A percentile compares a stretch with the other conserved stretches of the same genome.
phyloP scores from a whole-genome alignment of 2,329 filamentous ascomycete genomes.

The Alternaria hordeiaustralica region DNA sequence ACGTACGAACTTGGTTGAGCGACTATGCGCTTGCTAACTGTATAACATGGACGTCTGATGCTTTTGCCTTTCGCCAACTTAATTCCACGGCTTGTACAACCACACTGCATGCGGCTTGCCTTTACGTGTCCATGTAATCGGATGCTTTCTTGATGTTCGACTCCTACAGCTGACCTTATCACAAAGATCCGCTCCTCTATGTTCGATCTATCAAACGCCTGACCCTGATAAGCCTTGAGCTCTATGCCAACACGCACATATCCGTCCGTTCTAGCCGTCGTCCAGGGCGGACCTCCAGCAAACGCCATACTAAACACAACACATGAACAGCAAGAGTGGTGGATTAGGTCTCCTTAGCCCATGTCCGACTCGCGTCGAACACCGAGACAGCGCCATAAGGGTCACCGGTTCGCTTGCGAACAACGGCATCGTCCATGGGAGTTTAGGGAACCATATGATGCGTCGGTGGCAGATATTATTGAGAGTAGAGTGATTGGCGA shows the following conservation, averaged over 20 bases:
- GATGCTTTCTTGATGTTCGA: background rate
- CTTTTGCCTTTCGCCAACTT: background rate
- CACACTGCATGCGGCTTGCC: background rate
- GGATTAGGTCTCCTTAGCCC: background rate
- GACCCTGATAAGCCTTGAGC: background rate
- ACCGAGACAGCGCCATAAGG: background rate
- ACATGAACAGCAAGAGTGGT: background rate
- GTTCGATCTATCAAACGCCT: background rate
- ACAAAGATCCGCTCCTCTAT: background rate
- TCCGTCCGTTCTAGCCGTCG: background rate
- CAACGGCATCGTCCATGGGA: background rate
- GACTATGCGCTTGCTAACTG: conserved; percentile 1
- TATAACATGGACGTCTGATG: conserved; percentile 6
- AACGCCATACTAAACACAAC: background rate
- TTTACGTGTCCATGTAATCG: background rate
- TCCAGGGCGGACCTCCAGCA: background rate
- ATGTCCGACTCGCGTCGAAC: background rate
- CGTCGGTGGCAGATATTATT: background rate
- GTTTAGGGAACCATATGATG: background rate
- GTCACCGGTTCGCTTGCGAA: background rate
- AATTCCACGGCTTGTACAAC: background rate
- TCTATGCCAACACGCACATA: background rate
- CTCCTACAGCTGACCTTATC: background rate
- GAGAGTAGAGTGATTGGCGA: background rate
- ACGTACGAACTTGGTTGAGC: background rate